A percentile compares a stretch with the other conserved stretches of the same genome.
phyloP scores from a whole-genome alignment of 345 rosid genomes.

The Linum lewisii region DNA sequence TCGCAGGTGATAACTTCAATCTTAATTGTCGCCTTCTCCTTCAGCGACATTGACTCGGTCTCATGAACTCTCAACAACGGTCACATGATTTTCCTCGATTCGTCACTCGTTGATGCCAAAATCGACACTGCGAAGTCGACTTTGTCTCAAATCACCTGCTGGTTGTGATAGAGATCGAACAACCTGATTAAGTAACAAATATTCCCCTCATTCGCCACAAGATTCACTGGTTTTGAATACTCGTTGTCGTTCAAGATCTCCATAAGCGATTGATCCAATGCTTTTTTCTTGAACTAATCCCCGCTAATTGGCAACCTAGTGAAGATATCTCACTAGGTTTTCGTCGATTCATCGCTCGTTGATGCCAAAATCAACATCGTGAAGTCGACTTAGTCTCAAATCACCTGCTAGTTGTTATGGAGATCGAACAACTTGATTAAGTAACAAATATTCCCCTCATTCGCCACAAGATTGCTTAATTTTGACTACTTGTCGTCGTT shows the following conservation, averaged over 20 bases:
- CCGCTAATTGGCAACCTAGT: too few relatives aligned
- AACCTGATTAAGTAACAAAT: conserved; percentile 48
- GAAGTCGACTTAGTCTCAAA: conserved; percentile 56
- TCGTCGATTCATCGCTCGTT: conserved; percentile 47
- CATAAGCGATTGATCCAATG: conserved; percentile 61
- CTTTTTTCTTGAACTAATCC: conserved; percentile 65
- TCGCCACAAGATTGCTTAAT: conserved; percentile 40
- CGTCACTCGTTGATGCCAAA: conserved; percentile 41
- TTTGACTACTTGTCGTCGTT: conserved; percentile 48
- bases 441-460: conserved; percentile 61
- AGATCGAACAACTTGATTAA: conserved; percentile 53
- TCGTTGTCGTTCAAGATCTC: conserved; percentile 44
- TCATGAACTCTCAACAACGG: conserved; percentile 57
- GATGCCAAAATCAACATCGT: conserved; percentile 54
- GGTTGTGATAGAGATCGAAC: conserved; percentile 38
- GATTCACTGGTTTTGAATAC: conserved; percentile 40
- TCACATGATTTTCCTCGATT: conserved; percentile 55
- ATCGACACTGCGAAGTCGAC: conserved; percentile 53
- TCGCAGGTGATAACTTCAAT: conserved; percentile 62
- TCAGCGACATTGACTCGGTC: conserved; percentile 44
- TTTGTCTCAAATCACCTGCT: conserved; percentile 49
- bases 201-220: conserved; percentile 66
- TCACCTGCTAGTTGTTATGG: conserved; percentile 23
- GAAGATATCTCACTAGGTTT: conserved; percentile 48
- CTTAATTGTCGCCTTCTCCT: conserved; percentile 54